Conservation (phyloP, 345 rosid genomes). For the sweet orange (Citrus sinensis) region DVS_A1.0 CM039169.1:23886001-23886500, state of each 20-base stretch:
- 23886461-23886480: not conserved
- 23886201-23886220: not conserved
- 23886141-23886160: not conserved
- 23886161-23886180: not conserved
- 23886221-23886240: not conserved
- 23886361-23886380: constrained; percentile 98
- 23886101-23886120: constrained; percentile 2
- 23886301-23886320: constrained; percentile 83
- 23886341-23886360: constrained; percentile 89
- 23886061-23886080: not conserved
- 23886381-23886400: constrained; percentile 94
- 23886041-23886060: not conserved
- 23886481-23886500: not conserved
- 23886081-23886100: not conserved
- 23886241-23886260: constrained; percentile 68
- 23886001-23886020: not conserved
- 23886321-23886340: constrained; percentile 98
- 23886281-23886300: constrained; percentile 92
- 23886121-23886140: not conserved
- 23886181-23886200: no score
- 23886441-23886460: not conserved
- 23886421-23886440: not conserved
- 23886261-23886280: constrained; percentile 96
- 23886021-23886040: not conserved
- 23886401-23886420: constrained; percentile 62